Evolutionary conservation across 139 green algal species (phyloP).

Genomic region (Micractinium sp.): DNA sequence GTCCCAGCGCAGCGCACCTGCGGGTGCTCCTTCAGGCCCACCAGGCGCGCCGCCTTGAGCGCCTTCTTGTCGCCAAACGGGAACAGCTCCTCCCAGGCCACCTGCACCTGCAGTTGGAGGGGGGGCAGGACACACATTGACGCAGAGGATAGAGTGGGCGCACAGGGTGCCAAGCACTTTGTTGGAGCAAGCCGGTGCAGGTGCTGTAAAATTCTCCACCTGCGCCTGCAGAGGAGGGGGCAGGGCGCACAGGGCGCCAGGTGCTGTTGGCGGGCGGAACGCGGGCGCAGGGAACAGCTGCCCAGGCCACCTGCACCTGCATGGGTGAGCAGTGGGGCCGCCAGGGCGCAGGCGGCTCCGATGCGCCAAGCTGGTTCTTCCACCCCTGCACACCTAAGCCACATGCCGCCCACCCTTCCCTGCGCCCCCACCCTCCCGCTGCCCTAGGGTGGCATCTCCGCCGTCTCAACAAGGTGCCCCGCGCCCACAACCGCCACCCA

Average conservation of each 20-base stretch:
- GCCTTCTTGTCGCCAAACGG: constrained; percentile 48
- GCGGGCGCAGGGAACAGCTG: constrained; percentile 17
- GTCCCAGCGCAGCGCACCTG: constrained; percentile 4
- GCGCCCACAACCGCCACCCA: background rate
- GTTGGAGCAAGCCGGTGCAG: no score
- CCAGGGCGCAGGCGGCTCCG: background rate
- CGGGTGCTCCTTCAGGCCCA: constrained; percentile 36
- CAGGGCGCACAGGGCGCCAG: no score
- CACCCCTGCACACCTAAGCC: background rate
- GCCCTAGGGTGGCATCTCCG: no score
- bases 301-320: constrained; percentile 25
- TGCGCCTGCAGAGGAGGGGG: background rate
- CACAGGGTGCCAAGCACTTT: no score
- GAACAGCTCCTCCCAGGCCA: constrained; percentile 36
- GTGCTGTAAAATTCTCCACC: no score
- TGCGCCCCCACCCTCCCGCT: no score
- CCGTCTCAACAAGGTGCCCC: no score
- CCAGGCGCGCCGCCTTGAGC: constrained; percentile 32
- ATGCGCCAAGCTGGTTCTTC: background rate
- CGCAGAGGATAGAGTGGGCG: no score
- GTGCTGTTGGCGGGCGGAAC: no score
- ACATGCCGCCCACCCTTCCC: no score
- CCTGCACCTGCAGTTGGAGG: constrained; percentile 2
- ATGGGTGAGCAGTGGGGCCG: no score
- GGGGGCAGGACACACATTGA: no score